Evolutionary conservation across 1,284 basidiomycete genomes (phyloP), one percentile per base, ranked within the genome.

Genomic region (Austroboletus rostrupii): DNA sequence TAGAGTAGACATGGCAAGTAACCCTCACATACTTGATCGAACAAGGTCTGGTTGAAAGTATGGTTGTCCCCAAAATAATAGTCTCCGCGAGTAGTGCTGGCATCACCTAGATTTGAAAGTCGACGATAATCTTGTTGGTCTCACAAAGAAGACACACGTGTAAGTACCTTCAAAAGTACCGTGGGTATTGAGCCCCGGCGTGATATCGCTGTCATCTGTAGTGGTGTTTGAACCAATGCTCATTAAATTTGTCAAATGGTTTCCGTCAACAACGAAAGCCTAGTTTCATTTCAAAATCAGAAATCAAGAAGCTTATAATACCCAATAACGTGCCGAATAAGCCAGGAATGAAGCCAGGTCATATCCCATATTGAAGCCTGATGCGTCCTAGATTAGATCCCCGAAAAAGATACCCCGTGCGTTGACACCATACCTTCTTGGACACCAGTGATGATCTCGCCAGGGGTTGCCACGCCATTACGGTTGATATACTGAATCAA

Each of bases 341-440:
- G 60, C 59, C 29, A 54, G 7, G 7, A 66, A 64, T 3, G 55
- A 4, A 3, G 59, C 63, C 48, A 66, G 17, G 26, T 41, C 20
- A 21, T 36, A 62, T 11, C 61, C 61, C 61, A 62, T 64, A 10
- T 66, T 66, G 37, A 62, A 64, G 21, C 64, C 61, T 62, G 42
- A 8, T 9, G n/a, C n/a, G n/a, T n/a, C n/a, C 28, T 12, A 29
- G 28, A 28, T 47, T 41, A 4, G 1, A 29, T 19, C 39, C 20
- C 17, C 5, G 0, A 29, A 0, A 2, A 28, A 0, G 3, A 28
- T 40, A 1, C 0, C 3, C 28, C 19, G 23, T 14, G 14, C 16
- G 0, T 32, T 21, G 19, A 16, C n/a, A 6, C 32, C 47, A 9
- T 26, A 50, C 61, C 61, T 48, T 62, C 53, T 23, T 62, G 64